These are phyloP conservation scores for Coemansia aciculifera DNA, from an alignment of 192 early-diverging fungal genomes.

Conservation along the genomic window DNA sequence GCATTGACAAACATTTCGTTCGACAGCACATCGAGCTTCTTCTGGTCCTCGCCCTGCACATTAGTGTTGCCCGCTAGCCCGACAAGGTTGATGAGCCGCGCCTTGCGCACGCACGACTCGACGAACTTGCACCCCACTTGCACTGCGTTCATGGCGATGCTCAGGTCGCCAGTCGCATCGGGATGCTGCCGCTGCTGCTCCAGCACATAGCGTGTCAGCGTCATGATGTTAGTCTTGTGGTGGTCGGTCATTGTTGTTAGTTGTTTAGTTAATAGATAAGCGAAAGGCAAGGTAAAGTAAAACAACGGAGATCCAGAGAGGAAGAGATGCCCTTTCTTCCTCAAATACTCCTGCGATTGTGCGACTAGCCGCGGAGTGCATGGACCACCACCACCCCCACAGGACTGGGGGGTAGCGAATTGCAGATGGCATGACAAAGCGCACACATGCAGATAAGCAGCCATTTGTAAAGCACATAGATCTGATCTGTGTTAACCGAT, in stretches of 20 bases:
- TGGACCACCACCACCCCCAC: neutral
- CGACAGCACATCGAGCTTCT: conserved; percentile 95
- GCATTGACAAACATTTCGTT: conserved; percentile 99
- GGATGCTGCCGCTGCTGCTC: conserved; percentile 81
- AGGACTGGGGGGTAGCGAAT: neutral
- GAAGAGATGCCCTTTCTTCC: neutral
- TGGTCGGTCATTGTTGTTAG: conserved; percentile 57
- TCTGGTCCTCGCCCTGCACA: conserved; percentile 91
- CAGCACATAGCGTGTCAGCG: conserved; percentile 91
- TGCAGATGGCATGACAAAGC: neutral
- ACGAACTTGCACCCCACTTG: conserved; percentile 97
- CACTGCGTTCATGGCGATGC: conserved; percentile 85
- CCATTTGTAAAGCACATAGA: neutral
- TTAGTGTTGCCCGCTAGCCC: conserved; percentile 87
- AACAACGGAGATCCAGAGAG: neutral
- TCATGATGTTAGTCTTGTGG: conserved; percentile 86
- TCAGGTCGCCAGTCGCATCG: conserved; percentile 93
- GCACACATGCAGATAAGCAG: neutral
- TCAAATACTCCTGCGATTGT: neutral
- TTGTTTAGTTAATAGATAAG: neutral
- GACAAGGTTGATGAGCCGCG: conserved; percentile 93
- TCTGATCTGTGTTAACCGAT: neutral
- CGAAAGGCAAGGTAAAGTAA: neutral
- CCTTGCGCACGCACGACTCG: conserved; percentile 93
- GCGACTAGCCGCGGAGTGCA: neutral